Percentiles rank a stretch among this genome's conserved stretches.
phyloP scores from a whole-genome alignment of 2,329 filamentous ascomycete genomes.

The Alternaria metachromatica region DNA sequence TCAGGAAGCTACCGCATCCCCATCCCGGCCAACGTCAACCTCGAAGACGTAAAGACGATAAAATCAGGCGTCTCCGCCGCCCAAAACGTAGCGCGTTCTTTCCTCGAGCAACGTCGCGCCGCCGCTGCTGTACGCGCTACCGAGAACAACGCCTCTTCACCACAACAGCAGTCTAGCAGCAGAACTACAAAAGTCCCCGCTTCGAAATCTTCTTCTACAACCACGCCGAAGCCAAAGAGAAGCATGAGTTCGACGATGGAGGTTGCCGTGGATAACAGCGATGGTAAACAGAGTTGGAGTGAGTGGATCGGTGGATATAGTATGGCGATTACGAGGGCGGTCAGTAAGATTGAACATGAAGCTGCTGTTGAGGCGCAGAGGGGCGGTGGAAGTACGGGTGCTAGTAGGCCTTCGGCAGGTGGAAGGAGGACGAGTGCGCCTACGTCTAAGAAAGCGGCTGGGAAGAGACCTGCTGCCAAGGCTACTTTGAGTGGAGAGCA shows the following conservation, averaged over 20 bases:
- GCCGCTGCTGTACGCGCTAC: constrained; percentile 12
- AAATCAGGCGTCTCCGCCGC: constrained; percentile 44
- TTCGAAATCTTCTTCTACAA: neutral
- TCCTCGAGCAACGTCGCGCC: constrained; percentile 40
- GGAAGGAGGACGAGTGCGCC: constrained; percentile 9
- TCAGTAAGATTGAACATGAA: constrained; percentile 47
- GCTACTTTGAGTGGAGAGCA: constrained; percentile 35
- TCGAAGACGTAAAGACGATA: constrained; percentile 43
- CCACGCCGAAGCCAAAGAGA: constrained; percentile 9
- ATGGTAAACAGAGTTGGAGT: constrained; percentile 40
- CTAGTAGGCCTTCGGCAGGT: neutral
- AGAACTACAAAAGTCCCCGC: constrained; percentile 1
- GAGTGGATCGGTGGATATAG: constrained; percentile 50
- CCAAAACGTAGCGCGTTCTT: constrained; percentile 42
- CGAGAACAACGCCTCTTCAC: constrained; percentile 7
- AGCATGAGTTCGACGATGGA: constrained; percentile 22
- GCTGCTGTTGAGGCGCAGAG: constrained; percentile 42
- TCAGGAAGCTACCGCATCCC: constrained; percentile 47
- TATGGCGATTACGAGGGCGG: constrained; percentile 44
- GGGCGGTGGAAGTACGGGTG: neutral
- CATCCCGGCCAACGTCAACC: constrained; percentile 39
- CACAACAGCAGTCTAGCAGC: neutral
- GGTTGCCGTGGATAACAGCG: constrained; percentile 19
- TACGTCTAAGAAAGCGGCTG: constrained; percentile 9
- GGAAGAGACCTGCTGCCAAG: constrained; percentile 27